A percentile compares a stretch with the other conserved stretches of the same genome.
Evolutionary conservation across 2,329 filamentous ascomycete genomes (phyloP).

Genomic region (Zymoseptoria brevis): DNA sequence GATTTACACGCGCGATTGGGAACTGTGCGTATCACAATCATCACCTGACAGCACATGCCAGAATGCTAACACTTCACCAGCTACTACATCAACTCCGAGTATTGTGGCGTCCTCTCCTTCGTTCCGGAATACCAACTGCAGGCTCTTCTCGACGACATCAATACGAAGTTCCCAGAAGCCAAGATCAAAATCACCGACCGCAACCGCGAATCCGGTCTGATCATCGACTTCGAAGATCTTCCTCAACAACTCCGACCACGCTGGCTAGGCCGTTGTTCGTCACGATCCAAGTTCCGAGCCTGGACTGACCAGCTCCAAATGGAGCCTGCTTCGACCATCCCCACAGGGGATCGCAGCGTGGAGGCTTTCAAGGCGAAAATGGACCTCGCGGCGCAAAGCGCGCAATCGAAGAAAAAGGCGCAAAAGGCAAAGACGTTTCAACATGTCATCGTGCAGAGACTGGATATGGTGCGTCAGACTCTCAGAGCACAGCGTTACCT

Average conservation of each 20-base stretch:
- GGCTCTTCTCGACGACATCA: conserved; percentile 57
- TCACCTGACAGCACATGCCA: background rate
- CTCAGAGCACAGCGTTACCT: conserved; percentile 63
- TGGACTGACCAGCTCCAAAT: conserved; percentile 22
- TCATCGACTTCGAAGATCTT: conserved; percentile 58
- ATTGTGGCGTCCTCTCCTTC: conserved; percentile 52
- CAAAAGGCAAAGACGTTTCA: conserved; percentile 10
- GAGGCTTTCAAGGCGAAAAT: conserved; percentile 49
- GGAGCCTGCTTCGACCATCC: conserved; percentile 16
- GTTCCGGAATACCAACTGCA: conserved; percentile 60
- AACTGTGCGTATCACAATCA: conserved; percentile 55
- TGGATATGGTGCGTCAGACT: conserved; percentile 48
- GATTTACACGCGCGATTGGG: conserved; percentile 58
- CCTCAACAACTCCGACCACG: conserved; percentile 56
- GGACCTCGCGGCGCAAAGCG: conserved; percentile 42
- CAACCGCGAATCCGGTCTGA: conserved; percentile 47
- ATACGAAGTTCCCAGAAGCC: conserved; percentile 45
- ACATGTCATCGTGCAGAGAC: conserved; percentile 44
- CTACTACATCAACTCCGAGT: conserved; percentile 22
- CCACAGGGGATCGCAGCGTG: conserved; percentile 30
- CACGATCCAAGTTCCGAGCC: conserved; percentile 36
- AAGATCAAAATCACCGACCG: conserved; percentile 52
- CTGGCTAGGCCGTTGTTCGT: conserved; percentile 54
- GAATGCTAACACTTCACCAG: conserved; percentile 6
- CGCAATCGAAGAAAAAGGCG: conserved; percentile 41